Evolutionary conservation across 2,329 filamentous ascomycete species (phyloP).

Genomic region (Penicillium sumatraense): DNA sequence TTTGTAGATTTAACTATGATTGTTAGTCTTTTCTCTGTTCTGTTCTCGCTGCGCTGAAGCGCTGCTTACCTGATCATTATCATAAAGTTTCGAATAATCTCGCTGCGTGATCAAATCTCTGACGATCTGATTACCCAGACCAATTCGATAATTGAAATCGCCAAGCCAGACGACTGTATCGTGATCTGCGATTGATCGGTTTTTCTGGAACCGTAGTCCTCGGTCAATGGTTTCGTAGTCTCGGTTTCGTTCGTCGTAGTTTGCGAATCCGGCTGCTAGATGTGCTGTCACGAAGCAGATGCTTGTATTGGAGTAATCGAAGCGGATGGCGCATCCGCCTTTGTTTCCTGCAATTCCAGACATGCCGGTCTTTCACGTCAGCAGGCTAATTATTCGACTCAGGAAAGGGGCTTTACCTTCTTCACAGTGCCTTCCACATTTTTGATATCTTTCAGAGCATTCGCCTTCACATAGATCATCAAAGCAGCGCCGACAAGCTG

Average conservation of each 20-base stretch:
- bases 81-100: constrained; percentile 79
- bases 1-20: constrained; percentile 89
- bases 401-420: constrained; percentile 58
- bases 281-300: constrained; percentile 97
- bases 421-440: constrained; percentile 97
- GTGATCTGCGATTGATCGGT: constrained; percentile 89
- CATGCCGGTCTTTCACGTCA: constrained; percentile 67
- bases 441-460: constrained; percentile 79
- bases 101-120: constrained; percentile 72
- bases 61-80: constrained; percentile 77
- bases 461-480: constrained; percentile 85
- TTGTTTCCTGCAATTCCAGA: constrained; percentile 98
- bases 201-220: constrained; percentile 87
- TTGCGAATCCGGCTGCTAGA: constrained; percentile 91
- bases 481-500: constrained; percentile 94
- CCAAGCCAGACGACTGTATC: constrained; percentile 92
- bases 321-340: constrained; percentile 91
- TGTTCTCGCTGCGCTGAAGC: background rate
- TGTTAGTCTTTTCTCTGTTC: constrained; percentile 22
- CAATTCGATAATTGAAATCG: constrained; percentile 98
- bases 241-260: constrained; percentile 93
- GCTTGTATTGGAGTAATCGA: constrained; percentile 91
- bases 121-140: constrained; percentile 76
- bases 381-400: background rate
- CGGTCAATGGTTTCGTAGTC: constrained; percentile 90